phyloP scores from a whole-genome alignment of 441 rosid genomes.

The Euphorbia schlechtendalii region DNA sequence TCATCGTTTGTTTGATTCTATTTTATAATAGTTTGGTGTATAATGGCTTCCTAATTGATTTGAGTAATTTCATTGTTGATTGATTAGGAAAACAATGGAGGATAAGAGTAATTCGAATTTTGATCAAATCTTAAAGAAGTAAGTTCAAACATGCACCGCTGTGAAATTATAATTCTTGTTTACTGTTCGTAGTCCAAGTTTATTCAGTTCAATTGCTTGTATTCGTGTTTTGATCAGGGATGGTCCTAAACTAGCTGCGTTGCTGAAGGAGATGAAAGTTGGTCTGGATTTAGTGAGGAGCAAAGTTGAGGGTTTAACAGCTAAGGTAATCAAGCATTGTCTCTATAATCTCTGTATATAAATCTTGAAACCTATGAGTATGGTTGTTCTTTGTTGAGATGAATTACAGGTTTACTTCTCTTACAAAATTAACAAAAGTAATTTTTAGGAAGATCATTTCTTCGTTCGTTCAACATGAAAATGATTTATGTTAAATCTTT shows the following conservation, averaged over 20 bases:
- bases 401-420: background rate
- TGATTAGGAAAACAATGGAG: slow-evolving; percentile 19
- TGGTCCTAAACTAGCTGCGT: slow-evolving; percentile 50
- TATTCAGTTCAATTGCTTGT: background rate
- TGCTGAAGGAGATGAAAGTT: slow-evolving; percentile 70
- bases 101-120: slow-evolving; percentile 4
- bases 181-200: background rate
- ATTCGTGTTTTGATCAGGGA: slow-evolving; percentile 35
- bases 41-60: background rate
- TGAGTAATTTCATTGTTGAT: background rate
- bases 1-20: too few species aligned
- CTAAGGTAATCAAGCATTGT: slow-evolving; percentile 39
- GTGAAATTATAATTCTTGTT: background rate
- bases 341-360: background rate
- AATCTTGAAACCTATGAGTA: background rate
- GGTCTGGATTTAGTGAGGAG: slow-evolving; percentile 59
- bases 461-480: too few species aligned
- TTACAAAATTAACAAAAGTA: too few species aligned
- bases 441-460: too few species aligned
- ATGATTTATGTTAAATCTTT: too few species aligned
- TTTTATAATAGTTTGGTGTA: background rate
- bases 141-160: background rate
- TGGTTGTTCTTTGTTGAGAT: background rate
- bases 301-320: slow-evolving; percentile 70
- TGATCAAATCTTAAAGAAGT: slow-evolving; percentile 24